A percentile compares a stretch with the other conserved stretches of the same genome.
These are phyloP conservation scores for Candida maris DNA, from an alignment of 805 yeast genomes.

Conservation along the genomic window DNA sequence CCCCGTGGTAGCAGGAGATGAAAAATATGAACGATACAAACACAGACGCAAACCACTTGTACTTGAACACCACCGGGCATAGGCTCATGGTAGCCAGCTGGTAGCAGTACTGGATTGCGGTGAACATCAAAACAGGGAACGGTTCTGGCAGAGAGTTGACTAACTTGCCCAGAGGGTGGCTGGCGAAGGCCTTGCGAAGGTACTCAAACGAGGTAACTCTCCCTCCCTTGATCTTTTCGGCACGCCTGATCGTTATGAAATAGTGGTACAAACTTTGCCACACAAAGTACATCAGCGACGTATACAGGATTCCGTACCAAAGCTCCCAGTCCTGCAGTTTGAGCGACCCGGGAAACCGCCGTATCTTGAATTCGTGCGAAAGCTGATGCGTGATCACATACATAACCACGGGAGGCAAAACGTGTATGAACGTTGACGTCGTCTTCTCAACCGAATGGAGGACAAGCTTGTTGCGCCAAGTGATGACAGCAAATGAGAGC, in stretches of 20 bases:
- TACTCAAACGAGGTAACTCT: conserved; percentile 84
- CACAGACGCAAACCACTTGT: conserved; percentile 59
- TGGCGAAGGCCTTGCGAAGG: conserved; percentile 67
- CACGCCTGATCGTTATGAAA: conserved; percentile 78
- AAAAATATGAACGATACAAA: conserved; percentile 73
- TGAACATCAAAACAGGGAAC: conserved; percentile 83
- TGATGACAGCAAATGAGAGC: conserved; percentile 85
- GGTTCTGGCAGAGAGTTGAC: conserved; percentile 82
- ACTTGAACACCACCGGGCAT: conserved; percentile 83
- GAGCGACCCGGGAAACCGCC: conserved; percentile 79
- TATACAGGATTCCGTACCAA: conserved; percentile 64
- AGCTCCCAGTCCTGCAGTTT: conserved; percentile 69
- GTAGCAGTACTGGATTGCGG: conserved; percentile 80
- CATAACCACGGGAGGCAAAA: conserved; percentile 85
- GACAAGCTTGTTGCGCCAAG: conserved; percentile 94
- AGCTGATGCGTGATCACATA: conserved; percentile 82
- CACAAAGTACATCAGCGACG: conserved; percentile 74
- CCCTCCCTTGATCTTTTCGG: conserved; percentile 81
- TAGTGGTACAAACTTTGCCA: conserved; percentile 93
- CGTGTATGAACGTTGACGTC: conserved; percentile 85
- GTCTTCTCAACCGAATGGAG: conserved; percentile 89
- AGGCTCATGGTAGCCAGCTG: conserved; percentile 83
- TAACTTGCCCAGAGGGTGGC: conserved; percentile 62
- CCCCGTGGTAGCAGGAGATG: conserved; percentile 87
- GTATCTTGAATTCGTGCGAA: conserved; percentile 42